phyloP scores from a whole-genome alignment of 2,329 filamentous ascomycete genomes.

The Trichoderma sp. region DNA sequence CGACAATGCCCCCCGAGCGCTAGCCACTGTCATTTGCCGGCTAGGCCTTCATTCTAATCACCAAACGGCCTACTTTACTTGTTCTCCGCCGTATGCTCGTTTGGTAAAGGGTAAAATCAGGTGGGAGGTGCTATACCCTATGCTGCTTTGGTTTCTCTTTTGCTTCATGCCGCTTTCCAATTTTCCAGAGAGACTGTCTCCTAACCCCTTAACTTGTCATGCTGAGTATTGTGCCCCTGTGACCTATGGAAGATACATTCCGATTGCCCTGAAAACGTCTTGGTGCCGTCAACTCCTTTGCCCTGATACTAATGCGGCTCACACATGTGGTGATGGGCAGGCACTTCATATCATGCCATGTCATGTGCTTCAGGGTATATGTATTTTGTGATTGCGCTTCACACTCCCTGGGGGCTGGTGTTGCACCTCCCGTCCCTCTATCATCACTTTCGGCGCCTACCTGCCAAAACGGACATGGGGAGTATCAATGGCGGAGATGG shows the following conservation, averaged over 20 bases:
- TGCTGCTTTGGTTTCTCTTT: background rate
- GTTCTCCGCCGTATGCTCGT: slow-evolving; percentile 9
- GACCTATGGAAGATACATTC: background rate
- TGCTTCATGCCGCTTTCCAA: background rate
- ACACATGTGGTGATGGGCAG: background rate
- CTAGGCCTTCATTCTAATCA: background rate
- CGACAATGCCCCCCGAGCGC: slow-evolving; percentile 17
- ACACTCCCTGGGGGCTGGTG: background rate
- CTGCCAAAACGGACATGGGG: background rate
- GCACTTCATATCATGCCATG: background rate
- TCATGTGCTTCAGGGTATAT: background rate
- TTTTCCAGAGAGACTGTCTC: background rate
- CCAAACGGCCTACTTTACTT: slow-evolving; percentile 8
- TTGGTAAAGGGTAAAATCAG: background rate
- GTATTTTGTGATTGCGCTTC: background rate
- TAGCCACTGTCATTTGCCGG: slow-evolving; percentile 20
- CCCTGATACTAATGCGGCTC: too few species aligned
- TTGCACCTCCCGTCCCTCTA: too few species aligned
- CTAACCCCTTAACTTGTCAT: background rate
- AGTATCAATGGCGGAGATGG: background rate
- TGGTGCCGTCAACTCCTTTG: background rate
- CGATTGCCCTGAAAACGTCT: background rate
- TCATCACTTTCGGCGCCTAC: background rate
- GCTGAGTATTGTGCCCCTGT: slow-evolving; percentile 12
- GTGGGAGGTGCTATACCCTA: background rate